Evolutionary conservation across 768 basidiomycete genomes (phyloP).

Genomic region (Zangia roseola): DNA sequence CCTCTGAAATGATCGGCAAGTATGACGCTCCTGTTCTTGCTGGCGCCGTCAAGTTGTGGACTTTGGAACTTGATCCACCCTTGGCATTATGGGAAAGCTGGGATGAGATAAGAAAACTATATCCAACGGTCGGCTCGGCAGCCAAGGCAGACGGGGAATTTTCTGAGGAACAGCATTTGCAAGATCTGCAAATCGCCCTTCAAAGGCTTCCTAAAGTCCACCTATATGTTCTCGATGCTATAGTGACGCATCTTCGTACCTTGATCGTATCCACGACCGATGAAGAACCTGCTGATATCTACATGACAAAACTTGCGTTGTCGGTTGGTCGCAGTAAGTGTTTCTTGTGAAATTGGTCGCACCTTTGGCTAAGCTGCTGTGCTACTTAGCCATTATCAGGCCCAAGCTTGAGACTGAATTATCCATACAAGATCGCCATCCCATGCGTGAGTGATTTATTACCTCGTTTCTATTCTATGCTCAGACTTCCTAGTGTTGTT

Average conservation of each 20-base stretch:
- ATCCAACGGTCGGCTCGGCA: constrained; percentile 69
- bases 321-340: constrained; percentile 82
- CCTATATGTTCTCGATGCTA: constrained; percentile 72
- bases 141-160: constrained; percentile 51
- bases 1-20: constrained; percentile 57
- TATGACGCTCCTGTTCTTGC: constrained; percentile 89
- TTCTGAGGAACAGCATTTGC: constrained; percentile 58
- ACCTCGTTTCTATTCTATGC: background rate
- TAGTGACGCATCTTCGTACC: constrained; percentile 74
- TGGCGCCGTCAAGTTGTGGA: constrained; percentile 82
- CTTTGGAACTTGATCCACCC: constrained; percentile 89
- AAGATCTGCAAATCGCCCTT: constrained; percentile 60
- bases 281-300: constrained; percentile 77
- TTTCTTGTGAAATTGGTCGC: background rate
- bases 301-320: constrained; percentile 82
- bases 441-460: constrained; percentile 52
- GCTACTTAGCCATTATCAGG: constrained; percentile 63
- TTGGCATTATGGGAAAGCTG: constrained; percentile 84
- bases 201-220: constrained; percentile 76
- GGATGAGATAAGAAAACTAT: constrained; percentile 88
- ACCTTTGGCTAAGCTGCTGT: background rate
- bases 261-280: constrained; percentile 66
- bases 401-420: constrained; percentile 81
- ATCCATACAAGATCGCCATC: constrained; percentile 90
- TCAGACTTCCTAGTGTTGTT: constrained; percentile 58